These are phyloP conservation scores for Sarcomyxa edulis DNA, from an alignment of 768 basidiomycete species.

Conservation along the genomic window DNA sequence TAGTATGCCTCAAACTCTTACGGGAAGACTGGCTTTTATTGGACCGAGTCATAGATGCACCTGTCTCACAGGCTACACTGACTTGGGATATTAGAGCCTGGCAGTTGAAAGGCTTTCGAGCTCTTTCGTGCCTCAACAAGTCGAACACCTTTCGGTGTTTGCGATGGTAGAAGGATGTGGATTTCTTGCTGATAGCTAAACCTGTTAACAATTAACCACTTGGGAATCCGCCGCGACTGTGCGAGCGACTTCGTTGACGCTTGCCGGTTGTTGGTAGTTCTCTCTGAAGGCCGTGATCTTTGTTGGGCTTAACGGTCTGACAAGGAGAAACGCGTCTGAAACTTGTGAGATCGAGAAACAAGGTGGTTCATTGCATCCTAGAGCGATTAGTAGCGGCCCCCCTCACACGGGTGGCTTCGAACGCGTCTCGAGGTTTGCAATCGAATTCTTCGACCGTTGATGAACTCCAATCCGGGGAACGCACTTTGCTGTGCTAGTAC, in stretches of 20 bases:
- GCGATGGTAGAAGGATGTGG: constrained; percentile 27
- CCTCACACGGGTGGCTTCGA: too few species aligned
- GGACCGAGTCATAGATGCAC: constrained; percentile 28
- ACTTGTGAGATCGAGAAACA: constrained; percentile 34
- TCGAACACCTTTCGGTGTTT: constrained; percentile 24
- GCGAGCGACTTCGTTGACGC: constrained; percentile 11
- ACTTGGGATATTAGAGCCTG: constrained; percentile 24
- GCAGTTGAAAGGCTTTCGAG: constrained; percentile 9
- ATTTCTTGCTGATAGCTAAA: constrained; percentile 36
- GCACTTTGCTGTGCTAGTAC: neutral
- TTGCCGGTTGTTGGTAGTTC: constrained; percentile 31
- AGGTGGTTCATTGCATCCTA: constrained; percentile 19
- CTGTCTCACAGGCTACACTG: constrained; percentile 26
- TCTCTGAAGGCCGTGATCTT: constrained; percentile 28
- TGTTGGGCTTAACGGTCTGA: constrained; percentile 18
- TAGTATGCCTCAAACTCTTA: neutral
- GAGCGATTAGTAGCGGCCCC: constrained; percentile 7
- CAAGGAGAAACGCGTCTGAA: constrained; percentile 13
- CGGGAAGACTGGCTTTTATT: constrained; percentile 27
- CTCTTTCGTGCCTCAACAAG: constrained; percentile 5
- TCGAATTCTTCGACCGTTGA: constrained; percentile 4
- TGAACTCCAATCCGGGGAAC: constrained; percentile 5
- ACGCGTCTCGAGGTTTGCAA: too few species aligned
- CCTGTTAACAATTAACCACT: constrained; percentile 28
- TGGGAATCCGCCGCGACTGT: constrained; percentile 29